Percentiles rank a stretch among this genome's conserved stretches.
Conservation (phyloP, 176 grass and related monocot genomes). For the Rhynchospora pubera region DNA sequence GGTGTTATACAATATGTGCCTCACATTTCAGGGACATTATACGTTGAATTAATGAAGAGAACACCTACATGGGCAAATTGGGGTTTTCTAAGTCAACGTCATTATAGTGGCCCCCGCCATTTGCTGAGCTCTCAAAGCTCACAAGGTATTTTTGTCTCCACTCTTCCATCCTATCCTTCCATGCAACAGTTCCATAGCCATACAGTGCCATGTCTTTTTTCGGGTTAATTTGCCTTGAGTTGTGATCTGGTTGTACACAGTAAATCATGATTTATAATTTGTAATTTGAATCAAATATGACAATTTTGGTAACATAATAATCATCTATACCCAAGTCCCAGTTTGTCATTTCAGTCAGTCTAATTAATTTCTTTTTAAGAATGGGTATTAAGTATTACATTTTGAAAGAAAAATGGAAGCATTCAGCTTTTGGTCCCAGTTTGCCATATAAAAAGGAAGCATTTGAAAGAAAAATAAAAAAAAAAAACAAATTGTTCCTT, state of each 20-base stretch:
- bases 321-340: neutral
- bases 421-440: too few relatives aligned
- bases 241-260: slow-evolving; percentile 5
- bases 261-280: neutral
- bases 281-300: neutral
- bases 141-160: slow-evolving; percentile 30
- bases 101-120: slow-evolving; percentile 13
- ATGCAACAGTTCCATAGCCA: slow-evolving; percentile 47
- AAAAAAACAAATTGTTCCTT: too few relatives aligned
- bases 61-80: slow-evolving; percentile 32
- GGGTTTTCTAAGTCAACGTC: slow-evolving; percentile 25
- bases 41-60: neutral
- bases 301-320: neutral
- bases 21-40: neutral
- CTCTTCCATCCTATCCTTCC: slow-evolving; percentile 38
- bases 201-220: slow-evolving; percentile 42
- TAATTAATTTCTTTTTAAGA: neutral
- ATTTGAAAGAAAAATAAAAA: too few relatives aligned
- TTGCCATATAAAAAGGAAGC: too few relatives aligned
- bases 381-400: neutral
- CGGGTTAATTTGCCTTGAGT: slow-evolving; percentile 34
- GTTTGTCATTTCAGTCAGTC: neutral
- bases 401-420: too few relatives aligned
- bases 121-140: slow-evolving; percentile 1
- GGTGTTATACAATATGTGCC: neutral